These are phyloP conservation scores for Citrullus colocynthis DNA, from an alignment of 306 rosid species.

Conservation along the genomic window DNA sequence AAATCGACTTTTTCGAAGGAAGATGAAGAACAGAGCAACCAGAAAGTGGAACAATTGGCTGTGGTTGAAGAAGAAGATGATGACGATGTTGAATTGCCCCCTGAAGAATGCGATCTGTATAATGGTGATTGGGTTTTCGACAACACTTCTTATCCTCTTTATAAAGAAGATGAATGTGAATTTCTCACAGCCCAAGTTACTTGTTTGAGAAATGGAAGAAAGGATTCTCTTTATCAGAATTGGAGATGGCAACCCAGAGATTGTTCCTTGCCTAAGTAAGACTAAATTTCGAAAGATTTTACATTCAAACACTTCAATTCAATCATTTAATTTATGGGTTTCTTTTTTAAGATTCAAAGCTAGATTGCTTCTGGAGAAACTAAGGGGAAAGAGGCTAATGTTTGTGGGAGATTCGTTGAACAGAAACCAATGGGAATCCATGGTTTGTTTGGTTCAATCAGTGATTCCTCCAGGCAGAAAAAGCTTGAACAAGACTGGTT, in stretches of 20 bases:
- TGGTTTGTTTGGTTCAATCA: constrained; percentile 82
- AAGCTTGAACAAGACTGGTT: constrained; percentile 52
- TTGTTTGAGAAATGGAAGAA: constrained; percentile 82
- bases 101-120: constrained; percentile 78
- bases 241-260: constrained; percentile 96
- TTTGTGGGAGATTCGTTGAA: constrained; percentile 96
- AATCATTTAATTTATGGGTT: neutral
- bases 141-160: constrained; percentile 57
- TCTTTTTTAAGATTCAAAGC: constrained; percentile 54
- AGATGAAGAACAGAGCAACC: constrained; percentile 22
- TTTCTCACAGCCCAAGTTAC: constrained; percentile 80
- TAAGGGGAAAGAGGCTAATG: constrained; percentile 92
- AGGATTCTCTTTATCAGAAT: constrained; percentile 64
- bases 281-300: neutral
- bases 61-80: constrained; percentile 19
- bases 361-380: constrained; percentile 64
- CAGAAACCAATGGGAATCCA: constrained; percentile 98
- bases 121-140: constrained; percentile 80
- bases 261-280: constrained; percentile 79
- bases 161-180: constrained; percentile 80
- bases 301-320: neutral
- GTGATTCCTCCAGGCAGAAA: constrained; percentile 50
- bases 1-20: constrained; percentile 7
- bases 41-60: constrained; percentile 14
- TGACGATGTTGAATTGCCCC: constrained; percentile 55